phyloP scores from a whole-genome alignment of 768 basidiomycete species.

The Collybia nuda region DNA sequence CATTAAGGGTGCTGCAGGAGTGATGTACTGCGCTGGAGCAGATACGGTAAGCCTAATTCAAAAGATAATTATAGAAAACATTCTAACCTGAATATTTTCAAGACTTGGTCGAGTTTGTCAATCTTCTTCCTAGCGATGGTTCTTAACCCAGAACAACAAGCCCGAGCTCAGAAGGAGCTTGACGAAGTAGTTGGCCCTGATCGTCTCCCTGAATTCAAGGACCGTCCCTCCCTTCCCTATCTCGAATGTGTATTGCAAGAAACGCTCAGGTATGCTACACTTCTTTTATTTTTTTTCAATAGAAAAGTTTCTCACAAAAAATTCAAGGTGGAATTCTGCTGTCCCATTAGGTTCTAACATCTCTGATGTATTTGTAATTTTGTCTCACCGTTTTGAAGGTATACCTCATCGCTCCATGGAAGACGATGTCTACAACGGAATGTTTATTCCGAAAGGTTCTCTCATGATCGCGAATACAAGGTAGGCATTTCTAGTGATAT shows the following conservation, averaged over 20 bases:
- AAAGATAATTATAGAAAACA: conserved; percentile 12
- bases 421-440: conserved; percentile 60
- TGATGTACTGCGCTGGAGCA: conserved; percentile 69
- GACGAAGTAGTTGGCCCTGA: conserved; percentile 56
- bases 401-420: conserved; percentile 66
- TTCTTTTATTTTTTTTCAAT: background rate
- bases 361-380: background rate
- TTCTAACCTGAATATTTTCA: conserved; percentile 14
- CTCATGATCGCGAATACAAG: conserved; percentile 50
- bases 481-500: conserved; percentile 22
- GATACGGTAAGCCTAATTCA: conserved; percentile 50
- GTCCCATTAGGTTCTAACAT: conserved; percentile 1
- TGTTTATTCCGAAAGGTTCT: conserved; percentile 57
- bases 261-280: conserved; percentile 10
- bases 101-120: conserved; percentile 55
- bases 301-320: background rate
- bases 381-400: conserved; percentile 29
- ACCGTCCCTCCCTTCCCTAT: conserved; percentile 57
- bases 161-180: conserved; percentile 63
- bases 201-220: conserved; percentile 59
- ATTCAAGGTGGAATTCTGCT: conserved; percentile 7
- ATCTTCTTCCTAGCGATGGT: conserved; percentile 73
- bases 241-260: conserved; percentile 34
- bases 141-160: conserved; percentile 53
- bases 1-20: conserved; percentile 80